Evolutionary conservation across 257 asterid genomes (phyloP).

Genomic region (Handroanthus guayacan): DNA sequence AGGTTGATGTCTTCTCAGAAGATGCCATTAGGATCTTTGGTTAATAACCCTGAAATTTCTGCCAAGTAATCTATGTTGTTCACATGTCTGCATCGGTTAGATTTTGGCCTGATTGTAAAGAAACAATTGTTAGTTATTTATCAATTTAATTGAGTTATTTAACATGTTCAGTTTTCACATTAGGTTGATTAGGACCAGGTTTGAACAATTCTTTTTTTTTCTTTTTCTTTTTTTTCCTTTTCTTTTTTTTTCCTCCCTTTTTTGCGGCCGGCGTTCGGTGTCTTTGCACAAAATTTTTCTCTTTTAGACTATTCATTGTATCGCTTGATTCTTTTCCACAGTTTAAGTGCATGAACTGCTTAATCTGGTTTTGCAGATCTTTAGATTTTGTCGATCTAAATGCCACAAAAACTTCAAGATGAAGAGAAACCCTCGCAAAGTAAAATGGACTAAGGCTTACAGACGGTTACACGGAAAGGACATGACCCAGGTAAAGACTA

Average conservation of each 20-base stretch:
- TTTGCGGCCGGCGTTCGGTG: neutral
- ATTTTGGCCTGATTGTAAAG: neutral
- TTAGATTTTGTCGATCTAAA: conserved; percentile 86
- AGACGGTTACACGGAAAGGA: conserved; percentile 88
- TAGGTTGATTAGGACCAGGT: no score
- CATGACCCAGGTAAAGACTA: conserved; percentile 79
- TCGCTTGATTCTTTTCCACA: neutral
- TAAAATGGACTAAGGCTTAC: conserved; percentile 93
- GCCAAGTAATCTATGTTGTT: neutral
- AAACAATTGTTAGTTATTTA: neutral
- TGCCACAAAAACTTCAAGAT: conserved; percentile 94
- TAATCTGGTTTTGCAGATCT: conserved; percentile 57
- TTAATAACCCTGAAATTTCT: neutral
- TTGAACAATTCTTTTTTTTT: no score
- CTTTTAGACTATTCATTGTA: neutral
- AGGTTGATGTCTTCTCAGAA: neutral
- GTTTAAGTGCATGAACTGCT: conserved; percentile 18
- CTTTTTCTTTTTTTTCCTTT: no score
- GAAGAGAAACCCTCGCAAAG: conserved; percentile 97
- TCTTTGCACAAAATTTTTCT: neutral
- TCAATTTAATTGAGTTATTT: neutral
- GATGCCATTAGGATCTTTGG: neutral
- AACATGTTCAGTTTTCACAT: neutral
- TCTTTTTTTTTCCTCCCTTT: no score
- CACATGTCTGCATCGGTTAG: conserved; percentile 5